Evolutionary conservation across 2,329 filamentous ascomycete genomes (phyloP).

Genomic region (Parafenestella ontariensis): DNA sequence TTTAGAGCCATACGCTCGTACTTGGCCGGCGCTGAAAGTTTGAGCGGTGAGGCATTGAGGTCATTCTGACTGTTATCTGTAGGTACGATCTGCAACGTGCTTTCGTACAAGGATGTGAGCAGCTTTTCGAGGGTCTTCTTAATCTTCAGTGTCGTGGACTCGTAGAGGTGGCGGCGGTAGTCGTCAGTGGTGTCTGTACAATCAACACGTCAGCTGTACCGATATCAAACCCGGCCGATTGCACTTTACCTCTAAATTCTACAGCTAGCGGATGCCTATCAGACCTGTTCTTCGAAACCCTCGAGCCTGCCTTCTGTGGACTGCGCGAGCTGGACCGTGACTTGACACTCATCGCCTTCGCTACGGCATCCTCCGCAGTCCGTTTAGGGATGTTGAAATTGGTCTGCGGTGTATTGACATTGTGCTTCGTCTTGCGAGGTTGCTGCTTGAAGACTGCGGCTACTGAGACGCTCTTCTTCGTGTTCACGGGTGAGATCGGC

Average conservation of each 20-base stretch:
- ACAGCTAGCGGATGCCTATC: slow-evolving; percentile 33
- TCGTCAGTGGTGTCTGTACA: slow-evolving; percentile 31
- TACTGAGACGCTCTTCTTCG: slow-evolving; percentile 27
- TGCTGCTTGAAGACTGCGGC: slow-evolving; percentile 36
- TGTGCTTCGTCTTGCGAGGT: slow-evolving; percentile 9
- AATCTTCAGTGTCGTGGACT: slow-evolving; percentile 23
- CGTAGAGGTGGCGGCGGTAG: slow-evolving; percentile 37
- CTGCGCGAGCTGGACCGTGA: slow-evolving; percentile 11
- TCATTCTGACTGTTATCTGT: slow-evolving; percentile 5
- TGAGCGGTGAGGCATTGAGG: slow-evolving; percentile 9
- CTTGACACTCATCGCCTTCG: slow-evolving; percentile 4
- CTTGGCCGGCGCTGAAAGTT: slow-evolving; percentile 23
- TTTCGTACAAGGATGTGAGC: slow-evolving; percentile 16
- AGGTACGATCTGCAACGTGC: slow-evolving; percentile 17
- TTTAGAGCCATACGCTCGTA: slow-evolving; percentile 24
- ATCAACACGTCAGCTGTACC: slow-evolving; percentile 10
- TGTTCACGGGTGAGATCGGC: not conserved
- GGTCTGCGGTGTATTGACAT: not conserved
- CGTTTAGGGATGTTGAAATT: not conserved
- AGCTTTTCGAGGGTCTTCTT: slow-evolving; percentile 25
- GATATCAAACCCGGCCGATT: slow-evolving; percentile 17
- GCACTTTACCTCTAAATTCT: slow-evolving; percentile 36
- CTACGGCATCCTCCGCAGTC: not conserved
- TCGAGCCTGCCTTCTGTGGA: slow-evolving; percentile 11
- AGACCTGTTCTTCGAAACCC: slow-evolving; percentile 4